phyloP scores from a whole-genome alignment of 805 yeast genomes.

The Deakozyma indianensis region DNA sequence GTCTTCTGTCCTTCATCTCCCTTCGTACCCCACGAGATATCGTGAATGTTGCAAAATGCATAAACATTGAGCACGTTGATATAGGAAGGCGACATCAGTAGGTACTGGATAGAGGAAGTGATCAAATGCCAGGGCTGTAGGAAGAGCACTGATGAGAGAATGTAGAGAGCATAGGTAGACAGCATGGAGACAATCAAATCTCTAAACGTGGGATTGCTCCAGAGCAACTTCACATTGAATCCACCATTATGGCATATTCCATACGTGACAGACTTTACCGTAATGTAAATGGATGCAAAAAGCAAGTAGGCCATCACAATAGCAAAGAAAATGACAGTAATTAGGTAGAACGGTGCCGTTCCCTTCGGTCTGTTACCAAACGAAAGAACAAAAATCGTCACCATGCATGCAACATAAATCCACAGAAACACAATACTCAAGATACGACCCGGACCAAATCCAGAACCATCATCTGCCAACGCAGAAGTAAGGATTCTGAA shows the following conservation, averaged over 20 bases:
- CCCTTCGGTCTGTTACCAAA: slow-evolving; percentile 94
- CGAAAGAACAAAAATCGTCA: slow-evolving; percentile 75
- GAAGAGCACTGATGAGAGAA: slow-evolving; percentile 63
- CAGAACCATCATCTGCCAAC: slow-evolving; percentile 45
- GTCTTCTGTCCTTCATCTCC: slow-evolving; percentile 52
- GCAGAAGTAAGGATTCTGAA: slow-evolving; percentile 77
- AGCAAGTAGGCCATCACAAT: slow-evolving; percentile 78
- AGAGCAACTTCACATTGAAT: slow-evolving; percentile 26
- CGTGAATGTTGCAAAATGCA: slow-evolving; percentile 93
- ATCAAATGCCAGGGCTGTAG: slow-evolving; percentile 90
- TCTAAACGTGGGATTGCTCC: slow-evolving; percentile 50
- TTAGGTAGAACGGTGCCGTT: slow-evolving; percentile 60
- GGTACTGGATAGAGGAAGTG: slow-evolving; percentile 73
- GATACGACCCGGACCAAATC: slow-evolving; percentile 61
- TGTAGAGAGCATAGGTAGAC: slow-evolving; percentile 72
- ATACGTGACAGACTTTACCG: slow-evolving; percentile 54
- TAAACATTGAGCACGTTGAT: slow-evolving; percentile 84
- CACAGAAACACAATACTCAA: slow-evolving; percentile 70
- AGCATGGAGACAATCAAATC: slow-evolving; percentile 76
- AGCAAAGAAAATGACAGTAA: slow-evolving; percentile 70
- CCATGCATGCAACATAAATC: slow-evolving; percentile 68
- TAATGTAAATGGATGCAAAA: slow-evolving; percentile 73
- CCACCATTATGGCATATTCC: slow-evolving; percentile 31
- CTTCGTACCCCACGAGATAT: slow-evolving; percentile 95
- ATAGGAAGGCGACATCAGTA: slow-evolving; percentile 76